Conservation (phyloP, 495 filamentous ascomycete genomes). For the Cryomyces minteri region DNA sequence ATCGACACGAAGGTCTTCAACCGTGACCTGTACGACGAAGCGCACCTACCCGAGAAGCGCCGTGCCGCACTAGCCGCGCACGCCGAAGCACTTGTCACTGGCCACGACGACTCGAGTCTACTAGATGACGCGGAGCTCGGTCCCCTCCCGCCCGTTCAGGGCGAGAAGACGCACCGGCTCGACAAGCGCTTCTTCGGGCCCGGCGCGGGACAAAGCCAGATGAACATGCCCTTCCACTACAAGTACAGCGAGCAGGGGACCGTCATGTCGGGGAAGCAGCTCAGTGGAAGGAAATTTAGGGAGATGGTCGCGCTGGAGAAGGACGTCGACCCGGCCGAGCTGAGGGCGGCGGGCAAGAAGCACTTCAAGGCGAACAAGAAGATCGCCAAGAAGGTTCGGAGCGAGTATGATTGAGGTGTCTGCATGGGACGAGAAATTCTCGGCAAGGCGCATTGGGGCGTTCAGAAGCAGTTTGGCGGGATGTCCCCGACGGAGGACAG, state of each 20-base stretch:
- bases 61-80: constrained; percentile 32
- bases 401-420: too few species aligned
- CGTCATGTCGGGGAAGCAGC: constrained; percentile 34
- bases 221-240: constrained; percentile 68
- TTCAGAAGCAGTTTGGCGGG: too few species aligned
- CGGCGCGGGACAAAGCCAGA: constrained; percentile 33
- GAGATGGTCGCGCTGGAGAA: constrained; percentile 73
- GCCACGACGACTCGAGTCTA: constrained; percentile 18
- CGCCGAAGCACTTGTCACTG: constrained; percentile 11
- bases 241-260: constrained; percentile 66
- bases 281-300: constrained; percentile 70
- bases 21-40: constrained; percentile 62
- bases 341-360: constrained; percentile 64
- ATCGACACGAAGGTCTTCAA: constrained; percentile 69
- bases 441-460: too few species aligned
- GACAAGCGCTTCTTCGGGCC: constrained; percentile 78
- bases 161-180: constrained; percentile 52
- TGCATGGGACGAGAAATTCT: too few species aligned
- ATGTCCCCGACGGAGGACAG: too few species aligned
- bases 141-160: constrained; percentile 23
- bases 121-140: constrained; percentile 21
- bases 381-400: neutral
- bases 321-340: constrained; percentile 65
- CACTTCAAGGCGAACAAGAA: constrained; percentile 68
- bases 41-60: constrained; percentile 57